Percentiles rank a stretch among this genome's conserved stretches.
phyloP scores from a whole-genome alignment of 371 early-diverging fungal species.

The Coemansia sp. region DNA sequence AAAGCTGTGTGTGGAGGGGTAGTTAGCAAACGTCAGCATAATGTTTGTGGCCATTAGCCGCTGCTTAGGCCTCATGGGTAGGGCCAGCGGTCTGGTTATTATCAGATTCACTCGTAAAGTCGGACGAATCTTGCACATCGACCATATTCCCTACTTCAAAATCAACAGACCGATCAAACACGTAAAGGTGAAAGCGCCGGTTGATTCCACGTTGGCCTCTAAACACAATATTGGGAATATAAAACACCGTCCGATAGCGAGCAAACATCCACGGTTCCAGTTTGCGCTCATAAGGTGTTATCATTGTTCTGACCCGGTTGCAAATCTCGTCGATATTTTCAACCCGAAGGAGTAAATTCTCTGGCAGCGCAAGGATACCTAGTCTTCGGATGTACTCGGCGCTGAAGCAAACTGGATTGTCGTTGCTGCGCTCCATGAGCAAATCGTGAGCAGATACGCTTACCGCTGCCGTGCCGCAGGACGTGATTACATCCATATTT shows the following conservation, averaged over 20 bases:
- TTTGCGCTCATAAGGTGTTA: neutral
- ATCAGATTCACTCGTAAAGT: no score
- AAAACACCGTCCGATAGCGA: neutral
- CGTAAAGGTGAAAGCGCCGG: neutral
- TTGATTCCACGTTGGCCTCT: neutral
- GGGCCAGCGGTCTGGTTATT: no score
- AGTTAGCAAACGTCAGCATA: no score
- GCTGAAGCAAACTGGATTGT: neutral
- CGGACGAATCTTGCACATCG: no score
- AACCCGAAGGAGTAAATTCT: neutral
- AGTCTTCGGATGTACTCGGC: neutral
- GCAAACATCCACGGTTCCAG: neutral
- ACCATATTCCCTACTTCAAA: no score
- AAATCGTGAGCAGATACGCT: no score
- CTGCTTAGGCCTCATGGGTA: no score
- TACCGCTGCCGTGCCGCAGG: no score
- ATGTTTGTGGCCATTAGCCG: no score
- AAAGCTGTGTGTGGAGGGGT: no score
- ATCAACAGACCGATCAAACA: neutral
- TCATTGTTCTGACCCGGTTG: neutral
- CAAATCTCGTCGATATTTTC: neutral
- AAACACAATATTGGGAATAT: neutral
- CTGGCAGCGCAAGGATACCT: neutral
- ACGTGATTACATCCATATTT: no score
- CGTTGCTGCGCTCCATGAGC: no score